A percentile compares a stretch with the other conserved stretches of the same genome.
Evolutionary conservation across 495 filamentous ascomycete species (phyloP).

Genomic region (Xylaria curta): DNA sequence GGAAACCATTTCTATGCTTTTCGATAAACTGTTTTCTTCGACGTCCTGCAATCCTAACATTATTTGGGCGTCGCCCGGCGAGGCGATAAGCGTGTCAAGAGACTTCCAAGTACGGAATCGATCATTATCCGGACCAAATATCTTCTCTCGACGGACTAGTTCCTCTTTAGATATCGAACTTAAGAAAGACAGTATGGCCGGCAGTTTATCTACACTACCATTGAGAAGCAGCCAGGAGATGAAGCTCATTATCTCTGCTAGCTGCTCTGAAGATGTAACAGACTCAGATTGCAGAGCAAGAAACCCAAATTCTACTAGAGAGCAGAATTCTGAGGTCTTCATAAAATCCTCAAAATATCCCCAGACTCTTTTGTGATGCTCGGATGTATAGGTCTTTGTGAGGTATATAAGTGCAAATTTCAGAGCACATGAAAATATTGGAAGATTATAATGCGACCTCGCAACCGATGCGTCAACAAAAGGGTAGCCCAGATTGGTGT

Average conservation of each 20-base stretch:
- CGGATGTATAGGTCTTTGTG: background rate
- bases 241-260: background rate
- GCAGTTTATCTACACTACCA: background rate
- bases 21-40: background rate
- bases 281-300: background rate
- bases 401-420: background rate
- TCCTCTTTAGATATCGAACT: background rate
- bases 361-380: background rate
- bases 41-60: background rate
- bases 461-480: constrained; percentile 22
- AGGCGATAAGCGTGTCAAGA: background rate
- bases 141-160: background rate
- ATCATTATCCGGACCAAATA: constrained; percentile 1
- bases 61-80: background rate
- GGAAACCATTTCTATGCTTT: background rate
- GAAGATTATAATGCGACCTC: background rate
- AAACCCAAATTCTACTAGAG: background rate
- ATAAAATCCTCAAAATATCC: background rate
- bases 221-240: background rate
- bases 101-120: constrained; percentile 15
- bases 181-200: background rate
- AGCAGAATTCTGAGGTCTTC: constrained; percentile 1
- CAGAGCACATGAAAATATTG: constrained; percentile 14
- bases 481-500: constrained; percentile 26
- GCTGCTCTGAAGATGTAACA: background rate